Base-by-base conservation (phyloP, 2,329 filamentous ascomycete genomes). In the Stachybotrys chartarum region DNA sequence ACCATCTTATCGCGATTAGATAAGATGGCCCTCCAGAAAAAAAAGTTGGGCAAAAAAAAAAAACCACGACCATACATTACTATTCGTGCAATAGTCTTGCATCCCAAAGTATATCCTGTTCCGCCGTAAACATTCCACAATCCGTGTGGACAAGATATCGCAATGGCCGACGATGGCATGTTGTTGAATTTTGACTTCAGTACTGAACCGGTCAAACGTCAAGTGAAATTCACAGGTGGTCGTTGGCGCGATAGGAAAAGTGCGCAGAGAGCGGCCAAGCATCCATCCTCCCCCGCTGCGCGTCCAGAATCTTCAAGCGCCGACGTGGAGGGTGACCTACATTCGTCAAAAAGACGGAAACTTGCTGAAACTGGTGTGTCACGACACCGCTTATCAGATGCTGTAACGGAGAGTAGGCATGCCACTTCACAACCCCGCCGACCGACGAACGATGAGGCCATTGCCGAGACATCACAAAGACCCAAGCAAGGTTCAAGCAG, bases 131-230 rank as follows among this genome's bases (percentile, higher is more conserved):
- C 35, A 42, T 14, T 10, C 35, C 14, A 5, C 35, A 42, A 42
- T 14, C 35, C 14, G 3, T 3, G 35, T 14, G 14, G 5, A 16
- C 52, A 54, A 57, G 57, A 52, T 52, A 54, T 57, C 54, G 60
- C 44, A 58, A 97, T 97, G 92, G 90, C 90, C 53, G 92, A 97
- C 77, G 90, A 96, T 85, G 91, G 91, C 63, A 88, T 99, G 84
- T 82, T 97, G 56, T 78, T 97, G 68, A 97, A 97, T 66, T 97
- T 97, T 69, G 86, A 91, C 64, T 77, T 96, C 56, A 81, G 83
- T 31, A 85, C 90, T 58, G 81, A 77, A 17, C 81, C 87, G 12
- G 69, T 90, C 54, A 80, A 85, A 57, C 77, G 81, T 6, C 75
- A 81, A 54, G 76, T 81, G 58, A 84, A 79, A 62, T 90, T 95